These are phyloP conservation scores for Mucuna pruriens DNA, from an alignment of 306 rosid species.

Conservation along the genomic window DNA sequence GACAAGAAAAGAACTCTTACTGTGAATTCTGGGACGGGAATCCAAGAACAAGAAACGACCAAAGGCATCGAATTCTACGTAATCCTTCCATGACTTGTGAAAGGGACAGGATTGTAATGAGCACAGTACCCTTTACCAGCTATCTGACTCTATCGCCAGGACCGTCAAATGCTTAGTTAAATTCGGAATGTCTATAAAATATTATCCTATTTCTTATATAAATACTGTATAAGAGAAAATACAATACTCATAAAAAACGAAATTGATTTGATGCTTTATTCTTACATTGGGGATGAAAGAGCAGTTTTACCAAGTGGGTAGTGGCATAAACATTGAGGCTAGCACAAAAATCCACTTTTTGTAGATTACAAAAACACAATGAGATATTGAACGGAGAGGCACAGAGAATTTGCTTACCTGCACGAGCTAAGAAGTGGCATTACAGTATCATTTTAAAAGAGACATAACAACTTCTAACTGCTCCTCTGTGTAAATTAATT, in stretches of 20 bases:
- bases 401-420: neutral
- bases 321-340: slow-evolving; percentile 40
- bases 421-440: slow-evolving; percentile 51
- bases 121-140: slow-evolving; percentile 35
- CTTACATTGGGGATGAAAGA: slow-evolving; percentile 34
- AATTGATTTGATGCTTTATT: too few species aligned
- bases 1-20: slow-evolving; percentile 38
- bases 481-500: slow-evolving; percentile 61
- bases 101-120: slow-evolving; percentile 38
- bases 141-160: slow-evolving; percentile 27
- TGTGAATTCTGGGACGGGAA: slow-evolving; percentile 47
- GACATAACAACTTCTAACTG: slow-evolving; percentile 66
- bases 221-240: too few species aligned
- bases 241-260: too few species aligned
- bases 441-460: slow-evolving; percentile 60
- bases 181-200: too few species aligned
- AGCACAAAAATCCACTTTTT: slow-evolving; percentile 44
- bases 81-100: slow-evolving; percentile 43
- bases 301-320: slow-evolving; percentile 49
- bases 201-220: too few species aligned
- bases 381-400: slow-evolving; percentile 33
- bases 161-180: slow-evolving; percentile 47
- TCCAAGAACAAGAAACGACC: slow-evolving; percentile 45
- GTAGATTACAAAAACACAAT: slow-evolving; percentile 47
- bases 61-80: slow-evolving; percentile 46